Base-by-base conservation (phyloP, 1,139 yeast species). In the Yamadazyma sp. region DNA sequence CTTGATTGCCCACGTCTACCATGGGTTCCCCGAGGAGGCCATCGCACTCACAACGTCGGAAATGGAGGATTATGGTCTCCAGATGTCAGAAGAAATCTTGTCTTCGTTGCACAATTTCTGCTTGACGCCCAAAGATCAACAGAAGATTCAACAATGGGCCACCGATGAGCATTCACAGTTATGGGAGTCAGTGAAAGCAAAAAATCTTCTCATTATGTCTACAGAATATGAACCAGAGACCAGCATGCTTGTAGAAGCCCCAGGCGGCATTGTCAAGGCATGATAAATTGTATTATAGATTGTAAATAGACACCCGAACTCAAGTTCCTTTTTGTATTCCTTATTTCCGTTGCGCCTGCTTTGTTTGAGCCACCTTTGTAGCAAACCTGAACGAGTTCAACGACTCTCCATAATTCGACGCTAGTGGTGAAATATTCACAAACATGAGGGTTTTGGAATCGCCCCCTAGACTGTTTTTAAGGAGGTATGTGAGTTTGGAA, bases 361-460 rank as follows among this genome's bases (percentile, higher is more conserved):
- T 74, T 0, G 87, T 81, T 32, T 66, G 65, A 51, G 83, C 83
- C 2, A 85, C 92, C 48, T 88, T 87, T 5, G 89, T 78, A 0
- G 98, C 98, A 69, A 92, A 92, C 39, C 98, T 69, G 42, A 92
- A 67, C 0, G 96, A 87, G 54, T 87, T 87, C 18, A 91, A 54
- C 0, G 96, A 84, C 56, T 92, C 98, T 48, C 73, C 78, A 37
- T 81, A 72, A 57, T 87, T 87, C 20, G 64, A 64, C 17, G 59
- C 61, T 36, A 76, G 62, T 4, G 96, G 91, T 2, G 96, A 86
- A 5, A 91, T 74, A 53, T 89, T 91, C 11, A 89, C 97, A 70
- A 92, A 85, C 97, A 92, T 89, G 43, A 92, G 68, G 0, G 97
- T 89, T 58, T 91, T 92, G 1, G 96, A 87, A 42, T 79, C 76